Percentiles rank a stretch among this genome's conserved stretches.
phyloP scores from a whole-genome alignment of 2,329 filamentous ascomycete species.

The Neodidymelliopsis sp. region DNA sequence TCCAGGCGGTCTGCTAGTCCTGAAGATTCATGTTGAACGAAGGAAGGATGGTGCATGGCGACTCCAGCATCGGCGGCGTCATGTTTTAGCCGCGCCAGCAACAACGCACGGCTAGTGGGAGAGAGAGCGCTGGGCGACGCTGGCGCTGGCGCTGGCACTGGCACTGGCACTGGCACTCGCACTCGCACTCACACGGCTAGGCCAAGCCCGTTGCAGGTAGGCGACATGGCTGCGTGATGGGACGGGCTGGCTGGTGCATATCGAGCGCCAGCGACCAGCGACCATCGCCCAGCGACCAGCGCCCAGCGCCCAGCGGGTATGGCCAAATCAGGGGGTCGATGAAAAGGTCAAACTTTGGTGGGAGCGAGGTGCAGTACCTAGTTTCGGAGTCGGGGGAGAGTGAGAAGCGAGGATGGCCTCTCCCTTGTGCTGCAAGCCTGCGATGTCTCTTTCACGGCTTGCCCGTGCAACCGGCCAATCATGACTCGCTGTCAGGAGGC shows the following conservation, averaged over 20 bases:
- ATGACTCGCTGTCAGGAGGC: neutral
- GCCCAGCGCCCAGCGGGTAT: no score
- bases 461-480: constrained; percentile 20
- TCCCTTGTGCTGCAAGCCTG: no score
- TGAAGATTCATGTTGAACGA: constrained; percentile 34
- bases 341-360: constrained; percentile 37
- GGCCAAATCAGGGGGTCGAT: constrained; percentile 33
- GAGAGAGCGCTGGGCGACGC: constrained; percentile 29
- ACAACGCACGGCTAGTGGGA: constrained; percentile 32
- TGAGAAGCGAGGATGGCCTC: constrained; percentile 26
- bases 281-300: no score
- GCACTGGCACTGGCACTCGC: no score
- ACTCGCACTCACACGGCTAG: no score
- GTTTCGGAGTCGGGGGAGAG: constrained; percentile 36
- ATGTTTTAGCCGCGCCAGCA: constrained; percentile 45
- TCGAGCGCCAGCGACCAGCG: constrained; percentile 24
- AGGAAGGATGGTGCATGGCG: constrained; percentile 36
- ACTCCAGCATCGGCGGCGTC: constrained; percentile 30
- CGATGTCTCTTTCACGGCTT: constrained; percentile 23
- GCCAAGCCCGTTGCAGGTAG: constrained; percentile 25
- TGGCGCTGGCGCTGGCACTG: no score
- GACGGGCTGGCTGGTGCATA: constrained; percentile 24
- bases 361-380: constrained; percentile 32
- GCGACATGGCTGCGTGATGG: constrained; percentile 23
- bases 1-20: constrained; percentile 46